A percentile compares a stretch with the other conserved stretches of the same genome.
phyloP scores from a whole-genome alignment of 148 eudicot genomes.

The Camellia sinensis region DNA sequence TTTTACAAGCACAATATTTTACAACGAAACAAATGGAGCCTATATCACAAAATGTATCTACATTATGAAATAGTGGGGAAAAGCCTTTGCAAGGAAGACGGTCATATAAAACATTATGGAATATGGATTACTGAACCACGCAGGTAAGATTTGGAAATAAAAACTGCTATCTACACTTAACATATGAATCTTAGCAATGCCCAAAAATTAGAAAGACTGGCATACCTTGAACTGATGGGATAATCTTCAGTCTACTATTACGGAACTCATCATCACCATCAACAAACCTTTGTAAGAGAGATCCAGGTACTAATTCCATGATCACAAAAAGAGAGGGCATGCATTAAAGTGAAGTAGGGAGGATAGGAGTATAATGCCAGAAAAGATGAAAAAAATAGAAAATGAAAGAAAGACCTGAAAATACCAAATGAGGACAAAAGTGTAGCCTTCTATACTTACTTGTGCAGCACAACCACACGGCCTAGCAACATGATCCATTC shows the following conservation, averaged over 20 bases:
- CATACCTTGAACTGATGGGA: slow-evolving; percentile 92
- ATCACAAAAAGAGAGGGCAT: too few species aligned
- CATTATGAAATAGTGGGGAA: not conserved
- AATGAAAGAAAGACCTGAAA: not conserved
- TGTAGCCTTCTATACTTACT: slow-evolving; percentile 42
- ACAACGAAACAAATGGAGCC: too few species aligned
- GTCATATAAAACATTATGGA: not conserved
- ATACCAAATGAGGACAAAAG: not conserved
- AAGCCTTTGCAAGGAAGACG: not conserved
- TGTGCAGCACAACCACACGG: slow-evolving; percentile 94
- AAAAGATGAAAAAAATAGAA: not conserved
- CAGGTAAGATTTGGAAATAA: not conserved
- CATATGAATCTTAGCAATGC: not conserved
- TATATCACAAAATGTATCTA: not conserved
- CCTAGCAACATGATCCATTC: slow-evolving; percentile 96
- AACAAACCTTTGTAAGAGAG: slow-evolving; percentile 93
- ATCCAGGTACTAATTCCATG: slow-evolving; percentile 65
- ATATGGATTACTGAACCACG: not conserved
- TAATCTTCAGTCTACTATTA: slow-evolving; percentile 86
- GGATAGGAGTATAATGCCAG: too few species aligned
- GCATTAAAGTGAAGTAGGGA: too few species aligned
- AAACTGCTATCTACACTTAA: not conserved
- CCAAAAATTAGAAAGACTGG: not conserved
- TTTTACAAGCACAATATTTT: too few species aligned
- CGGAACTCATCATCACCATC: slow-evolving; percentile 99